phyloP scores from a whole-genome alignment of 202 grass and related monocot genomes.

The Dendrocalamus latiflorus region DNA sequence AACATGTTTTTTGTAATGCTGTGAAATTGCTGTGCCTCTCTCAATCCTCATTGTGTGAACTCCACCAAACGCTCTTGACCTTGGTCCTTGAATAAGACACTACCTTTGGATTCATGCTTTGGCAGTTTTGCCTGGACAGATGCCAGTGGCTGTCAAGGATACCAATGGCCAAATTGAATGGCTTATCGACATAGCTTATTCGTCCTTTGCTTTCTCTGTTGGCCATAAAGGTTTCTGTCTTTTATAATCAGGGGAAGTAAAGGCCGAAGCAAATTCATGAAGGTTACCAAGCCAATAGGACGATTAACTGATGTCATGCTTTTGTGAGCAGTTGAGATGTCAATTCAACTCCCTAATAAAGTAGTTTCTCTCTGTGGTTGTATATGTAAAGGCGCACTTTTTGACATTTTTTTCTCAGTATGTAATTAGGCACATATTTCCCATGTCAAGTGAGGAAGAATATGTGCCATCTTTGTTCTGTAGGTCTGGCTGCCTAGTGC shows the following conservation, averaged over 20 bases:
- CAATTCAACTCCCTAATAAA: background rate
- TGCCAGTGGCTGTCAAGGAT: background rate
- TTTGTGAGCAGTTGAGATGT: background rate
- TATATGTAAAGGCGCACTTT: background rate
- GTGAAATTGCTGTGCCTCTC: background rate
- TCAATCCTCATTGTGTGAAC: background rate
- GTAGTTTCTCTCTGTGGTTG: too few relatives aligned
- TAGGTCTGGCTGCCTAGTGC: too few relatives aligned
- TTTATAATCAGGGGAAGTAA: background rate
- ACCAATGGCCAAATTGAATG: background rate
- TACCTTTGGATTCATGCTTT: background rate
- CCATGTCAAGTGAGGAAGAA: too few relatives aligned
- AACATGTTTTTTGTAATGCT: background rate
- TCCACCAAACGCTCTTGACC: background rate
- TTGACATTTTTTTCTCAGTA: too few relatives aligned
- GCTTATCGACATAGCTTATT: background rate
- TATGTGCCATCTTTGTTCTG: too few relatives aligned
- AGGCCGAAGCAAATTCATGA: background rate
- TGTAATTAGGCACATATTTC: too few relatives aligned
- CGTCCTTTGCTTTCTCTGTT: background rate
- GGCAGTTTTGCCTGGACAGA: background rate
- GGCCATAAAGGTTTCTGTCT: background rate
- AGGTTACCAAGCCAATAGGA: background rate
- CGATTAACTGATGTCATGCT: background rate
- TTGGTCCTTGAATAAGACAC: background rate